Base-by-base conservation (phyloP, 345 rosid genomes). In the Limnanthes douglasii region DNA sequence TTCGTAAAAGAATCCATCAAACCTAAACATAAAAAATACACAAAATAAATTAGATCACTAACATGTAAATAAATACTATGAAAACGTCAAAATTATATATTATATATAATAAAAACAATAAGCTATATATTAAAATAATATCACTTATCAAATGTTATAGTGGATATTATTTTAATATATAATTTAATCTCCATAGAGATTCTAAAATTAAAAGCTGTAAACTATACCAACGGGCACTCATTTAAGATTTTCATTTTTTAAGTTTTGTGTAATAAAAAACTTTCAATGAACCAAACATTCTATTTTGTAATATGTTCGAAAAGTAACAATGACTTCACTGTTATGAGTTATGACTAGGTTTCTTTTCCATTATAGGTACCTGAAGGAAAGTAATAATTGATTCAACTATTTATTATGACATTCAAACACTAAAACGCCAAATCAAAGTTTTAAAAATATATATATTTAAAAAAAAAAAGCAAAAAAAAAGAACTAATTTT, bases 341-440 rank as follows among this genome's bases (percentile, higher is more conserved):
- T 44, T 31, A 39, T n/a, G n/a, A n/a, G n/a, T n/a, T n/a, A n/a
- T 37, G 38, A 51, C 45, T 41, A 68, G 50, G 51, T 51, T 48
- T 37, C 42, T 45, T 6, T 21, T 39, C 40, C 41, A 49, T 48
- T 46, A 42, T 36, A 43, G 28, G 16, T 21, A 39, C 43, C 34
- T 18, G 41, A 53, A 16, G 24, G 34, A 52, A 45, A 32, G 48
- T 20, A 62, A 34, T 36, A 36, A 39, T 12, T 21, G 31, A 10
- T 13, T 24, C 54, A 48, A 65, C 72, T 60, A 41, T 56, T 58
- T 51, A 45, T 40, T 44, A 59, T 56, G 62, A 65, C 46, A 39
- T 46, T 41, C 62, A 59, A 48, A 42, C 73, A 46, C 26, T 52
- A 70, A 73, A 59, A 57, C 31, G 76, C 70, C 93, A 72, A 73